phyloP scores from a whole-genome alignment of 176 grass and related monocot species.

The Poa annua region DNA sequence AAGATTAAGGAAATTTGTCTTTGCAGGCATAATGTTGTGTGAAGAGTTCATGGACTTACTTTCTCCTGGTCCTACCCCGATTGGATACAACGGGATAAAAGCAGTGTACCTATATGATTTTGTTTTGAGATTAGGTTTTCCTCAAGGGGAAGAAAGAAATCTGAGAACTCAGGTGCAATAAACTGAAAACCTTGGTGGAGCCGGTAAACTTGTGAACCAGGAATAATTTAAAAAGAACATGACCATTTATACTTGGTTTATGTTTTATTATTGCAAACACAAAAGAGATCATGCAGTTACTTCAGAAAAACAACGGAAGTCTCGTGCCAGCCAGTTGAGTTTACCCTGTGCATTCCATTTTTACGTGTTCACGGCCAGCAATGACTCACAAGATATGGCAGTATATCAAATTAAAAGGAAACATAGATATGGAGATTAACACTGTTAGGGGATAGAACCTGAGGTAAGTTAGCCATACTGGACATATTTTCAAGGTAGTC shows the following conservation, averaged over 20 bases:
- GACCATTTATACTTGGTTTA: neutral
- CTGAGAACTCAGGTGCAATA: neutral
- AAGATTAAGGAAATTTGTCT: neutral
- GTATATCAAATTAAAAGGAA: neutral
- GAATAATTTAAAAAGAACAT: neutral
- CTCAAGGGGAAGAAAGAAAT: neutral
- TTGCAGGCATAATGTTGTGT: neutral
- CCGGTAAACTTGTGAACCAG: neutral
- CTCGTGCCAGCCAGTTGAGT: neutral
- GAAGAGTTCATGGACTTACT: slow-evolving; percentile 57
- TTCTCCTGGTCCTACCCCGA: slow-evolving; percentile 90
- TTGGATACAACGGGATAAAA: slow-evolving; percentile 90
- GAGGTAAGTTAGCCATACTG: slow-evolving; percentile 75
- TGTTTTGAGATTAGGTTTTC: slow-evolving; percentile 5
- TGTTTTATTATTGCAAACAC: neutral
- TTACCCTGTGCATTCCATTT: neutral
- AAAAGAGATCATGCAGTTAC: neutral
- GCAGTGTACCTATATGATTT: slow-evolving; percentile 76
- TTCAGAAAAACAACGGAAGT: neutral
- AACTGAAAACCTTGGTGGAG: neutral
- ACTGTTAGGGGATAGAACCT: slow-evolving; percentile 52
- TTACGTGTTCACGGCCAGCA: neutral
- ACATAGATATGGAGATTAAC: neutral
- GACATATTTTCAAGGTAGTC: slow-evolving; percentile 62
- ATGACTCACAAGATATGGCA: neutral